Base-by-base conservation (phyloP, 352 stramenopile species). In the Phytophthora constricta region DNA sequence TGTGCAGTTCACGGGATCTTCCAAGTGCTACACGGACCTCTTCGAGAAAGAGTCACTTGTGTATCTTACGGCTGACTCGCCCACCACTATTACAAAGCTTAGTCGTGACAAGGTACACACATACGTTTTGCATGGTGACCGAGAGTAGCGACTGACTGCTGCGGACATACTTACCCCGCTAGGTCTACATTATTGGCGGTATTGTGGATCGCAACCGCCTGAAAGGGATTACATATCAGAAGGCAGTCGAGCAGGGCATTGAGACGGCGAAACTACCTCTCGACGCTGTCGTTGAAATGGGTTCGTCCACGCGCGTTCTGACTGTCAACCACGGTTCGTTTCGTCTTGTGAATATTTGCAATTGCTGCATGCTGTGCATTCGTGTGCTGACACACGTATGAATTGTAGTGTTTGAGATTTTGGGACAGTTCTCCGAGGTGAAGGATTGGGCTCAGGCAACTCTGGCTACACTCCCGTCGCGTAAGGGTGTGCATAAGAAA, bases 121-220 rank as follows among this genome's bases (percentile, higher is more conserved):
- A 17, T 34, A 34, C 25, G 19, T 51, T 7, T 11, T n/a, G 14
- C n/a, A 46, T 20, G 7, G 17, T 11, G 7, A 5, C 39, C 39
- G 13, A 37, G 13, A 37, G 7, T 13, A 37, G 13, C 13, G 31
- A 37, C 31, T 37, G 31, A 37, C 31, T 37, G 31, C 31, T 19
- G 26, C 8, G 28, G 13, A 57, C 45, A n/a, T 4, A n/a, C 33
- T 34, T 23, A 20, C 16, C 3, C 31, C 48, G 31, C 17, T 42
- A 89, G 80, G 87, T 97, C 25, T 99, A 98, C 74, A 93, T 98
- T 43, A 99, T 99, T 70, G 97, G 97, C 17, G 97, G 97, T 20
- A 99, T 99, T 72, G 97, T 99, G 23, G 97, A 99, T 80, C 84
- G 97, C 52, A 99, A 99, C 73, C 88, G 97, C n/a, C 83, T 98